A percentile compares a stretch with the other conserved stretches of the same genome.
Conservation (phyloP, 225 moss, liverwort and hornwort genomes). For the Polytrichum commune region DNA sequence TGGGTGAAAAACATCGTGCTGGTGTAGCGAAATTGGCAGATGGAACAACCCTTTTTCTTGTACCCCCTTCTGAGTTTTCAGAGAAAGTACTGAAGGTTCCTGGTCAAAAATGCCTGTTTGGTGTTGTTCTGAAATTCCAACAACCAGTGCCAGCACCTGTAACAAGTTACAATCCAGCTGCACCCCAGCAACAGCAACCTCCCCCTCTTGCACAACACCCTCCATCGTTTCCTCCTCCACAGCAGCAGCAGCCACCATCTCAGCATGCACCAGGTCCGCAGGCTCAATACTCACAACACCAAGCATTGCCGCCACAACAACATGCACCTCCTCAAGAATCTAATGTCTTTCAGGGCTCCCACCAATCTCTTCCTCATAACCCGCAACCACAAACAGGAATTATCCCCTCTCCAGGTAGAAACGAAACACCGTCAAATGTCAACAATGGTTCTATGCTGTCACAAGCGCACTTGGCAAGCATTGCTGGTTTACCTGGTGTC, state of each 20-base stretch:
- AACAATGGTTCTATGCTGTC: conserved; percentile 42
- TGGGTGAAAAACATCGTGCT: conserved; percentile 97
- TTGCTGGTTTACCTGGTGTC: conserved; percentile 73
- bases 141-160: conserved; percentile 49
- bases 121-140: conserved; percentile 83
- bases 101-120: conserved; percentile 94
- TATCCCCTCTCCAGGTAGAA: conserved; percentile 36
- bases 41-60: conserved; percentile 96
- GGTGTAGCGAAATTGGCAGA: conserved; percentile 95
- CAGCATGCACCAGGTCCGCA: conserved; percentile 47
- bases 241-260: conserved; percentile 49
- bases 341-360: conserved; percentile 53
- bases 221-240: conserved; percentile 48
- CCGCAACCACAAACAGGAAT: conserved; percentile 47
- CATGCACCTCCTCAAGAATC: conserved; percentile 47
- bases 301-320: conserved; percentile 45
- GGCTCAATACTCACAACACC: conserved; percentile 49
- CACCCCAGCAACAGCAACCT: conserved; percentile 60
- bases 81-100: conserved; percentile 98
- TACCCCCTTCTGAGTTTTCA: conserved; percentile 97
- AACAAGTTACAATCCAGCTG: conserved; percentile 44
- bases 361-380: conserved; percentile 43
- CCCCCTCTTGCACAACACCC: conserved; percentile 42
- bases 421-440: conserved; percentile 32
- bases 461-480: conserved; percentile 64